Conservation (phyloP, 805 yeast genomes). For the Jamesozyma lodderae region DNA sequence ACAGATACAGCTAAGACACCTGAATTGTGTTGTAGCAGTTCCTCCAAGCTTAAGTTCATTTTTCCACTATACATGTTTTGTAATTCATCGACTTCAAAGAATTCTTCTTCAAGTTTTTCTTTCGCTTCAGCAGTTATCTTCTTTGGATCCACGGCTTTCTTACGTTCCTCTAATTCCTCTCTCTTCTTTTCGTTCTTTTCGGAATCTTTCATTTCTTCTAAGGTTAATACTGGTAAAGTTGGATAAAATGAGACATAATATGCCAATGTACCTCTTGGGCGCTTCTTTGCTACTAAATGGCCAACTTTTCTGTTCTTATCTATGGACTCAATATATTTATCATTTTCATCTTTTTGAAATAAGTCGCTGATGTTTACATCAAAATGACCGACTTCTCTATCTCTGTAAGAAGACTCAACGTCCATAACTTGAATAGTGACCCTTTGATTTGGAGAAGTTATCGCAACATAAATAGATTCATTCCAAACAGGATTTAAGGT, state of each 20-base stretch:
- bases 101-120: slow-evolving; percentile 25
- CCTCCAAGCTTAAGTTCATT: slow-evolving; percentile 46
- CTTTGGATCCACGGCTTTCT: slow-evolving; percentile 29
- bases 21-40: slow-evolving; percentile 48
- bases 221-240: slow-evolving; percentile 63
- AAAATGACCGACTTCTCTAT: slow-evolving; percentile 80
- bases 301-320: slow-evolving; percentile 51
- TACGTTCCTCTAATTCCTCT: slow-evolving; percentile 30
- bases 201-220: slow-evolving; percentile 59
- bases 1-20: slow-evolving; percentile 74
- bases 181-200: slow-evolving; percentile 35
- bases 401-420: slow-evolving; percentile 67
- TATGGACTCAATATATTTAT: slow-evolving; percentile 48
- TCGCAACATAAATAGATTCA: slow-evolving; percentile 71
- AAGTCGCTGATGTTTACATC: slow-evolving; percentile 58
- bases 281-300: slow-evolving; percentile 60
- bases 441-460: slow-evolving; percentile 74
- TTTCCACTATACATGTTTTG: slow-evolving; percentile 35
- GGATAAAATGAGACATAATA: slow-evolving; percentile 82
- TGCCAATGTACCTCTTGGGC: slow-evolving; percentile 73
- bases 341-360: slow-evolving; percentile 53
- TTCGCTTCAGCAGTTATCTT: slow-evolving; percentile 23
- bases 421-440: slow-evolving; percentile 89
- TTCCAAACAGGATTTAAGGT: slow-evolving; percentile 79
- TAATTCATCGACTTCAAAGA: slow-evolving; percentile 27